These are phyloP conservation scores for Suillus tomentosus DNA, from an alignment of 768 basidiomycete genomes.

Conservation along the genomic window DNA sequence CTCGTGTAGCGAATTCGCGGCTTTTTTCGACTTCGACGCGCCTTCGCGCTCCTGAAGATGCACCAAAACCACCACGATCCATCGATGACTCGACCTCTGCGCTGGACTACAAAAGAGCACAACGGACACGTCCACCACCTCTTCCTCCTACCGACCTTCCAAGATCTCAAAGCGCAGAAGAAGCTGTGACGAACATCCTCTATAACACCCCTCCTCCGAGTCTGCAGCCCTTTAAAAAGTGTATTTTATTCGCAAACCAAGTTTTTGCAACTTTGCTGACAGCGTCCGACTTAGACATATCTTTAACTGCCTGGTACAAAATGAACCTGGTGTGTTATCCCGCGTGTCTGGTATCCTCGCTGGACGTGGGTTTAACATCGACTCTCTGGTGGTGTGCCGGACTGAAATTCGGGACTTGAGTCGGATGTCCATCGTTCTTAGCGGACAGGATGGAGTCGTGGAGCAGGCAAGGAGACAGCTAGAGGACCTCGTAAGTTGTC, in stretches of 20 bases:
- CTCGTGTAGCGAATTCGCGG: slow-evolving; percentile 22
- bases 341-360: slow-evolving; percentile 97
- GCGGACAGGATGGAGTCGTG: slow-evolving; percentile 95
- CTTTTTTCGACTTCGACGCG: slow-evolving; percentile 23
- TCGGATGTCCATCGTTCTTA: slow-evolving; percentile 97
- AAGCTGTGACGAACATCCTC: slow-evolving; percentile 96
- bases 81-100: slow-evolving; percentile 95
- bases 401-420: slow-evolving; percentile 97
- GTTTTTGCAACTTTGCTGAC: slow-evolving; percentile 12
- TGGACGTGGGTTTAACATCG: slow-evolving; percentile 97
- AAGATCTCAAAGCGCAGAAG: slow-evolving; percentile 82
- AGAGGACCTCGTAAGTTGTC: slow-evolving; percentile 82
- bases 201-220: slow-evolving; percentile 96
- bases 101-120: slow-evolving; percentile 83
- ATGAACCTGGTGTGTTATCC: slow-evolving; percentile 98
- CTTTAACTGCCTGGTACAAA: slow-evolving; percentile 97
- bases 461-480: slow-evolving; percentile 96
- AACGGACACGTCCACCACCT: slow-evolving; percentile 75
- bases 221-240: slow-evolving; percentile 92
- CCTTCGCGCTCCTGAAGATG: slow-evolving; percentile 26
- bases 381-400: slow-evolving; percentile 96
- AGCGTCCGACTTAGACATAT: slow-evolving; percentile 65
- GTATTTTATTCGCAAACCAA: background rate
- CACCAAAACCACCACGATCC: slow-evolving; percentile 72
- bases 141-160: slow-evolving; percentile 87